Conservation (phyloP, 768 basidiomycete genomes). For the Gloeopeniophorella convolvens region DNA sequence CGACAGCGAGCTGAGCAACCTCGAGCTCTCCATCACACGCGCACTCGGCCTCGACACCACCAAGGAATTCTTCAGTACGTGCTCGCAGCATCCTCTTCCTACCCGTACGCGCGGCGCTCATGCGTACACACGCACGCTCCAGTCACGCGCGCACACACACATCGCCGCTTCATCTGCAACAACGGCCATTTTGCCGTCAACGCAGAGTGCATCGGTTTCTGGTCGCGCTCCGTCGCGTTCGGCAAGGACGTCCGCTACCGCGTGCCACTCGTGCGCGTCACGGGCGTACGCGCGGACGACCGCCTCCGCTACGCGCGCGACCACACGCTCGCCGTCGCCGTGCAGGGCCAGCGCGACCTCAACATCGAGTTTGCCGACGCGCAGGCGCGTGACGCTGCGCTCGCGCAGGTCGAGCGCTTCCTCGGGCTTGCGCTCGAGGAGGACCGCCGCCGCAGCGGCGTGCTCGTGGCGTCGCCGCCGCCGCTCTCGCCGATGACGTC, state of each 20-base stretch:
- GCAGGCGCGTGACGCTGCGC: constrained; percentile 9
- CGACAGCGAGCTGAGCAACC: background rate
- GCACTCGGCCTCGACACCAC: constrained; percentile 15
- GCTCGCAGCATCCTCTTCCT: background rate
- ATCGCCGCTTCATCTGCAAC: constrained; percentile 9
- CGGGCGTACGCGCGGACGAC: background rate
- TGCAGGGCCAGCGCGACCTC: constrained; percentile 15
- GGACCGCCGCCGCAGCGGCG: background rate
- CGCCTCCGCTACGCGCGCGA: constrained; percentile 6
- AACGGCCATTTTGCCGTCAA: constrained; percentile 14
- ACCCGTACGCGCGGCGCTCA: background rate
- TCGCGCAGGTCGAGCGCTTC: background rate
- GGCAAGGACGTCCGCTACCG: constrained; percentile 15
- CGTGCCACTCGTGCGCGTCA: constrained; percentile 15
- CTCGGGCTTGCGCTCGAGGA: constrained; percentile 2
- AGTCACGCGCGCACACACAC: constrained; percentile 13
- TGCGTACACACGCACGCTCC: too few species aligned
- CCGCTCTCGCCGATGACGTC: background rate
- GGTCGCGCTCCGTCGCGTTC: constrained; percentile 16
- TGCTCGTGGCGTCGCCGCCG: background rate
- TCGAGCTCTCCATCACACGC: constrained; percentile 4
- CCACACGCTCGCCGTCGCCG: background rate
- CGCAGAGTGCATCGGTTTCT: constrained; percentile 18
- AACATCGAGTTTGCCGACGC: constrained; percentile 4
- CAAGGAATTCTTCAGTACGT: constrained; percentile 15